Evolutionary conservation across 768 basidiomycete genomes (phyloP).

Genomic region (Butyriboletus loyo): DNA sequence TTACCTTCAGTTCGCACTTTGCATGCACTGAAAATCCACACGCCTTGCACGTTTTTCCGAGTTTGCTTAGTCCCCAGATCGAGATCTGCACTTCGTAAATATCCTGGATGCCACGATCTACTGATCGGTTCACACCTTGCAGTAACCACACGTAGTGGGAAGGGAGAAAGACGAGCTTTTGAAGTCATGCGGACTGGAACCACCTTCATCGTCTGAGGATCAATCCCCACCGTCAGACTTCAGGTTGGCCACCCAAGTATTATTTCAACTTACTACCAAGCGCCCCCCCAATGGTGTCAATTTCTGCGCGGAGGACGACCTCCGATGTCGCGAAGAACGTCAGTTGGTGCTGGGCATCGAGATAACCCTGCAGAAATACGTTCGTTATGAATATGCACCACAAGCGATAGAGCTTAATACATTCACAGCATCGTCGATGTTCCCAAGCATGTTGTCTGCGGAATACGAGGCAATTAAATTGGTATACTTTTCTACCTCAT

Average conservation of each 20-base stretch:
- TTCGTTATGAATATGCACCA: background rate
- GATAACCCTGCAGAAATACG: constrained; percentile 45
- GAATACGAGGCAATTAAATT: constrained; percentile 47
- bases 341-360: constrained; percentile 63
- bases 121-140: constrained; percentile 51
- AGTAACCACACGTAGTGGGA: constrained; percentile 78
- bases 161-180: constrained; percentile 86
- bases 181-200: constrained; percentile 69
- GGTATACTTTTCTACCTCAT: constrained; percentile 51
- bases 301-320: constrained; percentile 59
- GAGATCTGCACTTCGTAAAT: constrained; percentile 49
- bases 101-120: background rate
- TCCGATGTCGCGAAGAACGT: constrained; percentile 53
- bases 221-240: constrained; percentile 10
- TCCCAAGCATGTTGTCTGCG: constrained; percentile 48
- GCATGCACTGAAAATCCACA: constrained; percentile 80
- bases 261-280: constrained; percentile 53
- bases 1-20: constrained; percentile 84
- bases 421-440: constrained; percentile 40
- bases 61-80: constrained; percentile 85
- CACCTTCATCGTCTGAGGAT: constrained; percentile 67
- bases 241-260: background rate
- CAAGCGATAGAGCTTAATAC: constrained; percentile 7
- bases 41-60: constrained; percentile 78
- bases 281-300: constrained; percentile 54